phyloP scores from a whole-genome alignment of 2,329 filamentous ascomycete species.

The Arthrobotrys iridis region DNA sequence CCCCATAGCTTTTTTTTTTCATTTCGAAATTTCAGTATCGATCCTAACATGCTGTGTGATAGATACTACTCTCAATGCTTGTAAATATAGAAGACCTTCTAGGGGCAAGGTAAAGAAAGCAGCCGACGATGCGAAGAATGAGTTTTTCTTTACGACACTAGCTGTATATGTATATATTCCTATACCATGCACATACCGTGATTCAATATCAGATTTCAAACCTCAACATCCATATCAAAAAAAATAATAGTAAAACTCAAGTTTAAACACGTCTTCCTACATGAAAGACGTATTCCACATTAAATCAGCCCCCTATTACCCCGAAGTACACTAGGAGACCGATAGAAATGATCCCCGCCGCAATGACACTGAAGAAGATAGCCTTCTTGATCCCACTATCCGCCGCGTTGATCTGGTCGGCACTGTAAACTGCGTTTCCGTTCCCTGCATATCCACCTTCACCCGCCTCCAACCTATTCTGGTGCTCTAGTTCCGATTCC shows the following conservation, averaged over 20 bases:
- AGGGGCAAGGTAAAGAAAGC: too few species aligned
- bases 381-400: slow-evolving; percentile 50
- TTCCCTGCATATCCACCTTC: not conserved
- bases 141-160: not conserved
- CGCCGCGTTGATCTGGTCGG: slow-evolving; percentile 23
- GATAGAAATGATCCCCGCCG: slow-evolving; percentile 23
- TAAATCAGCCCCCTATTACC: slow-evolving; percentile 17
- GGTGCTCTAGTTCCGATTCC: not conserved
- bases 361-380: slow-evolving; percentile 29
- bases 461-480: not conserved
- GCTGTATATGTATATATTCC: slow-evolving; percentile 22
- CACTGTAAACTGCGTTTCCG: slow-evolving; percentile 26
- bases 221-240: not conserved
- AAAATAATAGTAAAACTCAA: not conserved
- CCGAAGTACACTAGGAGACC: slow-evolving; percentile 28
- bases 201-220: slow-evolving; percentile 29
- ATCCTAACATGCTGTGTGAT: not conserved
- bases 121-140: not conserved
- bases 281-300: not conserved
- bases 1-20: not conserved
- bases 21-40: not conserved
- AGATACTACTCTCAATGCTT: slow-evolving; percentile 45
- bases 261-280: not conserved
- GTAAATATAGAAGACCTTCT: not conserved
- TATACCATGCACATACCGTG: slow-evolving; percentile 34